Base-by-base conservation (phyloP, 164 flowering plant genomes). In the Kalanchoe fedtschenkoi region DNA sequence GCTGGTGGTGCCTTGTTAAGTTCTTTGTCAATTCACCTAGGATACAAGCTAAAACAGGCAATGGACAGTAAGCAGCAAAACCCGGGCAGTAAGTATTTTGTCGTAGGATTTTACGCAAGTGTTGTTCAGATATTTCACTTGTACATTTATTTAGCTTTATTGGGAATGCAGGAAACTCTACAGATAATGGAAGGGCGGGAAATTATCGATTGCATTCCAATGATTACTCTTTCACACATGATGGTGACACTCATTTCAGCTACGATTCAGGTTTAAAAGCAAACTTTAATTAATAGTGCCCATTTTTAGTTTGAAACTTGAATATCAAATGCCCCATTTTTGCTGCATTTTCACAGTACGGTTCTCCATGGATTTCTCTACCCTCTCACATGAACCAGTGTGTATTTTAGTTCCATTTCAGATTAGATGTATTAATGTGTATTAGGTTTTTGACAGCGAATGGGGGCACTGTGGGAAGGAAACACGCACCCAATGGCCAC, bases 1-100 rank as follows among this genome's bases (percentile, higher is more conserved):
- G 96, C 86, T 16, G 96, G 96, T 35, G 88, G 99, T 47, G 99
- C 96, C 38, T 73, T 93, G 78, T 72, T 93, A 64, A 88, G 97
- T 74, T 79, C 97, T 9, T 68, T 93, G 54, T 88, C 97, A n/a
- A 66, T 93, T 71, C 91, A 84, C 34, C 77, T 90, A 54, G 97
- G 96, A 46, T 87, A 72, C 78, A 90, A 83, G 81, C 78, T 93
- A 70, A 93, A 85, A 77, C 95, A 88, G 70, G 77, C 73, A 44
- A 64, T 80, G 56, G 89, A 85, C 63, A 14, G 83, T 37, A 93
- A 70, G 72, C 83, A 69, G 61, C 69, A 62, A 60, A 74, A 69
- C n/a, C 67, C 61, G 70, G 66, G 71, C 63, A 65, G 67, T 70
- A 77, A 56, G 60, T 43, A 64, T 63, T 67, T 69, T 58, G 73